These are phyloP conservation scores for Tritrichomonas musculus DNA, from an alignment of 208 protist genomes.

Conservation along the genomic window DNA sequence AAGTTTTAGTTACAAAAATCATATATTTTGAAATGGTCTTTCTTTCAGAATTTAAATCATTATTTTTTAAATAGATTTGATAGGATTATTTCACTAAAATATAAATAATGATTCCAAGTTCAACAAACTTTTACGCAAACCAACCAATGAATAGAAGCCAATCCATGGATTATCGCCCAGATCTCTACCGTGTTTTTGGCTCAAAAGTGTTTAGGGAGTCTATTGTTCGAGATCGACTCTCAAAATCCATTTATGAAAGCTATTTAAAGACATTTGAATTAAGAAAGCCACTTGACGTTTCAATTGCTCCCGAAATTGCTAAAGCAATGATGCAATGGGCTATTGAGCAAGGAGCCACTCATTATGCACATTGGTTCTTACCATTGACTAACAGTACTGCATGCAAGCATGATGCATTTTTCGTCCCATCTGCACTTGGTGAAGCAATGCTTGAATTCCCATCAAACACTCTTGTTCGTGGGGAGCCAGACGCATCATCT, in stretches of 20 bases:
- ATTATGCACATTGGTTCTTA: slow-evolving; percentile 70
- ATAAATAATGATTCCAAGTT: too few species aligned
- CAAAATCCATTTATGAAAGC: not conserved
- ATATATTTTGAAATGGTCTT: too few species aligned
- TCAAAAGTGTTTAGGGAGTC: slow-evolving; percentile 4
- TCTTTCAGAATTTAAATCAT: too few species aligned
- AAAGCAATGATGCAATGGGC: slow-evolving; percentile 66
- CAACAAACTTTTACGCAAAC: too few species aligned
- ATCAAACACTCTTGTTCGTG: slow-evolving; percentile 55
- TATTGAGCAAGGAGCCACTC: slow-evolving; percentile 56
- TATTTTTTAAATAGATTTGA: too few species aligned
- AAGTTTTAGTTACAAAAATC: too few species aligned
- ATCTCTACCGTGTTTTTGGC: not conserved
- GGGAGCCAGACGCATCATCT: slow-evolving; percentile 68
- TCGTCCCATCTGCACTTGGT: not conserved
- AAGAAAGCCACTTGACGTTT: not conserved
- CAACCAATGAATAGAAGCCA: not conserved
- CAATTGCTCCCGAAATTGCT: slow-evolving; percentile 49
- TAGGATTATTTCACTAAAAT: too few species aligned
- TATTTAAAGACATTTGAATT: slow-evolving; percentile 27
- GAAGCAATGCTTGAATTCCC: slow-evolving; percentile 37
- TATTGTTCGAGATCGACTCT: not conserved
- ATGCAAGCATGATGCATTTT: slow-evolving; percentile 40
- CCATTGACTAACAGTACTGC: slow-evolving; percentile 41
- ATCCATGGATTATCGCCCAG: not conserved